A percentile compares a stretch with the other conserved stretches of the same genome.
Conservation (phyloP, 2,329 filamentous ascomycete genomes). For the Sphaerulina musiva region DNA sequence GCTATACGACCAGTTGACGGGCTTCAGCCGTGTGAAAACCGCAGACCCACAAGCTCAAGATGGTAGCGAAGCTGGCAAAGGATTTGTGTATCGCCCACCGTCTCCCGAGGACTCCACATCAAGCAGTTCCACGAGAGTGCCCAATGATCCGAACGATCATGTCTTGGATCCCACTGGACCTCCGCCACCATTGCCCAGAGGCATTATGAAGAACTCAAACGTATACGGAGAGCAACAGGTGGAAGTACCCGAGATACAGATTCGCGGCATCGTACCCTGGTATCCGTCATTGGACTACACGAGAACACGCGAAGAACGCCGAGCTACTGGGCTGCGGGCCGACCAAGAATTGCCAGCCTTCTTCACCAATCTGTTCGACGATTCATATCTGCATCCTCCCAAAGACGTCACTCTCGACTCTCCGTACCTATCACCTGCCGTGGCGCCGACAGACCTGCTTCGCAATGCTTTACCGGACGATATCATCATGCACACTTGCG, state of each 20-base stretch:
- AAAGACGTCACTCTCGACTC: constrained; percentile 46
- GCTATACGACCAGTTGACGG: constrained; percentile 44
- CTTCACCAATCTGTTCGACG: constrained; percentile 49
- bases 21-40: constrained; percentile 23
- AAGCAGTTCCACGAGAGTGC: constrained; percentile 19
- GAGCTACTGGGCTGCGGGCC: constrained; percentile 49
- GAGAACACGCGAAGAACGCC: constrained; percentile 52
- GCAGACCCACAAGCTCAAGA: neutral
- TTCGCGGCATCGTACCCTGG: constrained; percentile 54
- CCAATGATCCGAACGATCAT: constrained; percentile 9
- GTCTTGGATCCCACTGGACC: constrained; percentile 14
- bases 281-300: constrained; percentile 60
- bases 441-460: constrained; percentile 51
- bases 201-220: constrained; percentile 8
- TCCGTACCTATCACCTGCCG: constrained; percentile 54
- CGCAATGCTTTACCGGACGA: constrained; percentile 50
- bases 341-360: constrained; percentile 47
- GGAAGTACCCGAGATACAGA: constrained; percentile 35
- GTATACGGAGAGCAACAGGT: constrained; percentile 10
- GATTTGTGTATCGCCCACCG: neutral
- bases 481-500: constrained; percentile 56
- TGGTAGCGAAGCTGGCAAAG: neutral
- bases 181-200: constrained; percentile 8
- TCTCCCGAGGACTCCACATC: constrained; percentile 13
- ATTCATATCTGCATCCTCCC: constrained; percentile 41